These are phyloP conservation scores for Tympanopsis confertula DNA, from an alignment of 2,329 filamentous ascomycete species.

Conservation along the genomic window DNA sequence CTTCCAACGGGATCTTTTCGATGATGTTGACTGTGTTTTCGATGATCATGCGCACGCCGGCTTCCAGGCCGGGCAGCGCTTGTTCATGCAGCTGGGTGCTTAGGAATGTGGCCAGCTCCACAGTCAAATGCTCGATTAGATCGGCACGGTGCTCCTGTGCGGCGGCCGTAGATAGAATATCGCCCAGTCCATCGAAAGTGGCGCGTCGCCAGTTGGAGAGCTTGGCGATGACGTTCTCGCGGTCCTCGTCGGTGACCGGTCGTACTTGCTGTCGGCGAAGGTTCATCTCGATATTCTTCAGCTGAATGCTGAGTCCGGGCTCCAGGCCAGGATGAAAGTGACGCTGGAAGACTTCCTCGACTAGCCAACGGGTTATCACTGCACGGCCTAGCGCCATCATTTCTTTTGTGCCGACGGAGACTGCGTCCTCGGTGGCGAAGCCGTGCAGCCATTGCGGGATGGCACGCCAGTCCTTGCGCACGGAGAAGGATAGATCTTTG, in stretches of 20 bases:
- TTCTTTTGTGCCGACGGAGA: conserved; percentile 50
- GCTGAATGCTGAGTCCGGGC: conserved; percentile 40
- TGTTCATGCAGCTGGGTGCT: conserved; percentile 35
- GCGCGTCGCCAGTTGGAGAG: conserved; percentile 57
- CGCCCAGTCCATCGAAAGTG: conserved; percentile 52
- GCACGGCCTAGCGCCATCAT: conserved; percentile 60
- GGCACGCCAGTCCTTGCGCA: conserved; percentile 54
- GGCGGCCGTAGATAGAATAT: conserved; percentile 35
- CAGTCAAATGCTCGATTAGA: not conserved
- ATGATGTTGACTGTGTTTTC: conserved; percentile 51
- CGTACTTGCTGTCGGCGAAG: conserved; percentile 39
- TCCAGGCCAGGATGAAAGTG: conserved; percentile 58
- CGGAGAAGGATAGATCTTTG: conserved; percentile 55
- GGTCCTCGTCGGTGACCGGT: conserved; percentile 44
- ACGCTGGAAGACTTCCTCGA: conserved; percentile 53
- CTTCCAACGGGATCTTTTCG: conserved; percentile 52
- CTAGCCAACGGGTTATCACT: conserved; percentile 53
- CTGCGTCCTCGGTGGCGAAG: conserved; percentile 52
- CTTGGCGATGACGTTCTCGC: conserved; percentile 48
- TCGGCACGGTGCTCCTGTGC: conserved; percentile 36
- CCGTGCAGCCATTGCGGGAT: conserved; percentile 48
- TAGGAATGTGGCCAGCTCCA: not conserved
- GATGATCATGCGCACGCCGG: conserved; percentile 53
- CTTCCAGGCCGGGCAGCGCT: conserved; percentile 45
- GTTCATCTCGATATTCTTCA: conserved; percentile 52